Evolutionary conservation across 352 stramenopile species (phyloP), one percentile per base, ranked within the genome.

Genomic region (Pythium apleroticum): DNA sequence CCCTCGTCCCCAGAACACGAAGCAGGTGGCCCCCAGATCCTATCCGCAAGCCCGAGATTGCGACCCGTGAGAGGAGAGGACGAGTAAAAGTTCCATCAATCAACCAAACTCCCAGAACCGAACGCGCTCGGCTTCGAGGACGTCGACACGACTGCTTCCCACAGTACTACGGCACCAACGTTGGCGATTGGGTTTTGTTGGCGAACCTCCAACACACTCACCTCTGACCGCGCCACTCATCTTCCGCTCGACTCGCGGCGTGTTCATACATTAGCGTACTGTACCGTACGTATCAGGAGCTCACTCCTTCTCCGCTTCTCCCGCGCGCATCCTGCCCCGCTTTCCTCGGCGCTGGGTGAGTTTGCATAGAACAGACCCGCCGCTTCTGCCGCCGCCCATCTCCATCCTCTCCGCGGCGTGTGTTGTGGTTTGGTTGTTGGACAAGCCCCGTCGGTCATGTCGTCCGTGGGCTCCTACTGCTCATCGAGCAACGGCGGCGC

Each of bases 391-490:
- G n/a, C 12, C 43, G 43, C 43, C 43, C 43, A 50, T 50, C 43
- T n/a, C n/a, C n/a, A n/a, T n/a, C n/a, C n/a, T n/a, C n/a, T n/a
- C n/a, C n/a, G n/a, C n/a, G n/a, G n/a, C n/a, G n/a, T n/a, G n/a
- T n/a, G n/a, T n/a, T n/a, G n/a, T n/a, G n/a, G n/a, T n/a, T n/a
- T n/a, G n/a, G n/a, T n/a, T n/a, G n/a, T n/a, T n/a, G n/a, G n/a
- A n/a, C n/a, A n/a, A n/a, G n/a, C n/a, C n/a, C n/a, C n/a, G n/a
- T n/a, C n/a, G 6, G n/a, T 6, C 52, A 46, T 58, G 52, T 60
- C 54, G 33, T 50, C 31, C 5, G 27, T 28, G n/a, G 54, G 54
- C 35, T 71, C 64, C 25, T 71, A 58, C 43, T 62, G 49, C 49
- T 56, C 57, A 30, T 66, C 57, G 17, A 56, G 57, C 52, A 48